Base-by-base conservation (phyloP, 225 moss, liverwort and hornwort genomes). In the Takakia lepidozioides region DNA sequence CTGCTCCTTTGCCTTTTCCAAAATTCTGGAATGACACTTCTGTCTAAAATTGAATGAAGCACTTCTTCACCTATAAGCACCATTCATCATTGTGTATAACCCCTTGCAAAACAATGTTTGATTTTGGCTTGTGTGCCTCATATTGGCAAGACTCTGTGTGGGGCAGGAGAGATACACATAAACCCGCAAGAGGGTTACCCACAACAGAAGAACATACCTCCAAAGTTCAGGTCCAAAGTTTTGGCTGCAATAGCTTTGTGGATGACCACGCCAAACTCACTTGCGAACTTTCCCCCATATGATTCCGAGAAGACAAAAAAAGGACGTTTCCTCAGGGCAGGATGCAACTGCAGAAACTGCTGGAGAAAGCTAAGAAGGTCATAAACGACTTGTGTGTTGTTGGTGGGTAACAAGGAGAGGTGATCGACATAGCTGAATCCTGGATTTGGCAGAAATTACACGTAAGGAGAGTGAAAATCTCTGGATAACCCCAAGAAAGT, bases 341-440 rank as follows among this genome's bases (percentile, higher is more conserved):
- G 47, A 35, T 81, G 87, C 48, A 65, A 18, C 10, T 67, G 59
- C 34, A 74, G 57, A 27, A 91, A 79, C 13, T 68, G 43, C 29
- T 65, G 54, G 6, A 91, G 67, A 34, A 86, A 87, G 9, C 60
- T 52, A 40, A 84, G 68, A 47, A 84, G 69, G 58, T 91, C 91
- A 62, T 70, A 44, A 1, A 78, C 56, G 5, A 84, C 63, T 69
- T 91, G 60, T 7, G 67, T 57, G 64, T 87, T 84, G 78, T 75
- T 87, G 25, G 77, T 81, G 20, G 84, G 67, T 22, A 86, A 58
- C 55, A 91, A 59, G 26, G 55, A 46, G 51, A 62, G 46, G 19
- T 76, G 24, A 41, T 91, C 84, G 48, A 84, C 81, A 21, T 84
- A 91, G 59, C 91, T 91, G 73, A 75, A 91, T 67, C 91, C 91